Percentiles rank a stretch among this genome's conserved stretches.
Evolutionary conservation across 2,329 filamentous ascomycete genomes (phyloP).

Genomic region (Claviceps sorghi): DNA sequence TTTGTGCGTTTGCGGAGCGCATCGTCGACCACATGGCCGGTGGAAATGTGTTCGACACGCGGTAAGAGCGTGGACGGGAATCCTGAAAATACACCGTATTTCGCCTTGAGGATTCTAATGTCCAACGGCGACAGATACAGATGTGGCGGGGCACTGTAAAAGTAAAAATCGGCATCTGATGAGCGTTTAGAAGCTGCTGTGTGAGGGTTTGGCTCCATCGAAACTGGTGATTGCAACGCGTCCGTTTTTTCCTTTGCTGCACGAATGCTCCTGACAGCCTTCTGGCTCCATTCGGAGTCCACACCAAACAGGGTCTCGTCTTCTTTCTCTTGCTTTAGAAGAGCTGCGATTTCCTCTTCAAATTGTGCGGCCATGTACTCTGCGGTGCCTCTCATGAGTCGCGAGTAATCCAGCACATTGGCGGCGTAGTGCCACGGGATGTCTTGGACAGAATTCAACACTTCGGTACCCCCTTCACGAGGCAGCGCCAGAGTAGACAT

Average conservation of each 20-base stretch:
- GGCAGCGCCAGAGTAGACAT: slow-evolving; percentile 79
- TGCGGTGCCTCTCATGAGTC: slow-evolving; percentile 86
- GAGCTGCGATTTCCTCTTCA: slow-evolving; percentile 59
- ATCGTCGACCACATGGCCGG: slow-evolving; percentile 77
- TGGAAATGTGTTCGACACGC: slow-evolving; percentile 76
- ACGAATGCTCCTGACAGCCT: slow-evolving; percentile 60
- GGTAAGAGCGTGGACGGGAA: slow-evolving; percentile 81
- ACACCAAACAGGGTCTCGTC: slow-evolving; percentile 87
- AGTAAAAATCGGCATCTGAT: slow-evolving; percentile 51
- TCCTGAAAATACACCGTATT: slow-evolving; percentile 66
- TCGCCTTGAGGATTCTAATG: slow-evolving; percentile 80
- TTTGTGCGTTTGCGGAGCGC: slow-evolving; percentile 69
- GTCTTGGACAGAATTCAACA: slow-evolving; percentile 53
- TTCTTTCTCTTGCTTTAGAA: slow-evolving; percentile 66
- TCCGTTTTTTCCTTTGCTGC: slow-evolving; percentile 61
- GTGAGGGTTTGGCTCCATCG: slow-evolving; percentile 8
- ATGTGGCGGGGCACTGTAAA: slow-evolving; percentile 76
- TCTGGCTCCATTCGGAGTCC: slow-evolving; percentile 82
- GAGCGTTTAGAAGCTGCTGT: slow-evolving; percentile 9
- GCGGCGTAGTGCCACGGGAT: slow-evolving; percentile 92
- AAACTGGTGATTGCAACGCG: slow-evolving; percentile 22
- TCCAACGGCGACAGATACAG: slow-evolving; percentile 83
- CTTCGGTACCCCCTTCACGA: slow-evolving; percentile 59
- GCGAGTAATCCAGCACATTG: slow-evolving; percentile 85
- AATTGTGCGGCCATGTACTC: slow-evolving; percentile 77